phyloP scores from a whole-genome alignment of 1,284 basidiomycete species.

The Cystobasidium slooffiae region DNA sequence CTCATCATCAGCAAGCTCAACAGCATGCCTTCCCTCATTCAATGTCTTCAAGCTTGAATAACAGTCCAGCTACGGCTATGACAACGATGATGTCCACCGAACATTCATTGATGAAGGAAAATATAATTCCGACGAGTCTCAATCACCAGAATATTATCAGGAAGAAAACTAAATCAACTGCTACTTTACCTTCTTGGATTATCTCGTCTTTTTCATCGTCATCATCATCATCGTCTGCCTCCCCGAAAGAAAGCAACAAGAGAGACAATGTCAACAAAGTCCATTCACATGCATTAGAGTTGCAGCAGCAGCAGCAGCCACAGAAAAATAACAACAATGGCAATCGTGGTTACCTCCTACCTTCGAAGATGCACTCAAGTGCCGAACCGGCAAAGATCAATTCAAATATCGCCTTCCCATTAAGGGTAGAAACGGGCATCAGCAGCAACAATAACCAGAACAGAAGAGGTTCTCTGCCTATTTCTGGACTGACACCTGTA shows the following conservation, averaged over 20 bases:
- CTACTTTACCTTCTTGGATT: slow-evolving; percentile 35
- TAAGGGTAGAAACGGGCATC: neutral
- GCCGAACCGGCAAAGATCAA: too few relatives aligned
- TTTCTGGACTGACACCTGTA: neutral
- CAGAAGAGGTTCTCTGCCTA: neutral
- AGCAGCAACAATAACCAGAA: too few relatives aligned
- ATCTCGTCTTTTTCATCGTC: slow-evolving; percentile 9
- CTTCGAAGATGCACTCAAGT: too few relatives aligned
- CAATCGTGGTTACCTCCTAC: too few relatives aligned
- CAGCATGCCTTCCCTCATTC: neutral
- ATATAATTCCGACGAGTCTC: neutral
- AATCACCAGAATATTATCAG: neutral
- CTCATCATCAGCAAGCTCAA: neutral
- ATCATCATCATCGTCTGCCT: neutral
- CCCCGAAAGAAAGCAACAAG: neutral
- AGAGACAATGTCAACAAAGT: neutral
- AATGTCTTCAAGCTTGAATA: neutral
- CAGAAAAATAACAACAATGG: too few relatives aligned
- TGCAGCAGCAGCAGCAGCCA: too few relatives aligned
- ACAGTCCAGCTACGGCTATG: neutral
- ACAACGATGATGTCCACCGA: too few relatives aligned
- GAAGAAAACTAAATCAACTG: slow-evolving; percentile 32
- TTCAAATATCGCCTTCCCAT: neutral
- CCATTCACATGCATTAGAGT: neutral
- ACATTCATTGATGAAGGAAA: too few relatives aligned